Conservation (phyloP, 2,329 filamentous ascomycete genomes). For the Colletotrichum coccodes region DNA sequence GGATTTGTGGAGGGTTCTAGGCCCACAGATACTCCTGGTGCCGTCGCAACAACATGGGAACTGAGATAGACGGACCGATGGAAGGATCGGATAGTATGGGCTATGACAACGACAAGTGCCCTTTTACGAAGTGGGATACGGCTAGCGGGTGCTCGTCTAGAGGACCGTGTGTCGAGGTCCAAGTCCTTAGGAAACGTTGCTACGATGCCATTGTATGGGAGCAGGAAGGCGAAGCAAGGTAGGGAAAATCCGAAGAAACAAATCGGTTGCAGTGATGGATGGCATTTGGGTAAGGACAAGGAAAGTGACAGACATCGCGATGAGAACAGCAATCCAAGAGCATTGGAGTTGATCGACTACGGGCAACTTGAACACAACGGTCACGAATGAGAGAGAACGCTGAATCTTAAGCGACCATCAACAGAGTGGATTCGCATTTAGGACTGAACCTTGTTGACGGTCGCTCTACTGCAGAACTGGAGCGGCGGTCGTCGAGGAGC, state of each 20-base stretch:
- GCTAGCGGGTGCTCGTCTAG: background rate
- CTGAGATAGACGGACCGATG: background rate
- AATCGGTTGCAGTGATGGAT: background rate
- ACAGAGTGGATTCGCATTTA: background rate
- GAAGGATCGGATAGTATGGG: background rate
- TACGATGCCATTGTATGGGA: background rate
- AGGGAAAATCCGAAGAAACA: background rate
- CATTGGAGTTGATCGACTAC: background rate
- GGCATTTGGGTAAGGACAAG: background rate
- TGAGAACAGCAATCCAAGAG: background rate
- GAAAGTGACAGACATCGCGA: background rate
- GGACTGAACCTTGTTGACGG: background rate
- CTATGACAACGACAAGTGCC: background rate
- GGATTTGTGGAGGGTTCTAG: background rate
- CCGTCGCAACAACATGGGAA: background rate
- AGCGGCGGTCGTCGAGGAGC: background rate
- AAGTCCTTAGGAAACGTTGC: background rate
- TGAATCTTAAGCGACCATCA: background rate
- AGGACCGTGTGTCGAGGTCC: slow-evolving; percentile 14
- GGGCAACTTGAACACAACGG: background rate
- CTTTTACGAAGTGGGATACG: background rate
- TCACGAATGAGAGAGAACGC: no score
- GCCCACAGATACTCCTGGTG: background rate
- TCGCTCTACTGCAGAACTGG: background rate
- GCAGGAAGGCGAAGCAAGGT: background rate